Conservation (phyloP, 1,284 basidiomycete genomes). For the Boletus albobrunnescens region DNA sequence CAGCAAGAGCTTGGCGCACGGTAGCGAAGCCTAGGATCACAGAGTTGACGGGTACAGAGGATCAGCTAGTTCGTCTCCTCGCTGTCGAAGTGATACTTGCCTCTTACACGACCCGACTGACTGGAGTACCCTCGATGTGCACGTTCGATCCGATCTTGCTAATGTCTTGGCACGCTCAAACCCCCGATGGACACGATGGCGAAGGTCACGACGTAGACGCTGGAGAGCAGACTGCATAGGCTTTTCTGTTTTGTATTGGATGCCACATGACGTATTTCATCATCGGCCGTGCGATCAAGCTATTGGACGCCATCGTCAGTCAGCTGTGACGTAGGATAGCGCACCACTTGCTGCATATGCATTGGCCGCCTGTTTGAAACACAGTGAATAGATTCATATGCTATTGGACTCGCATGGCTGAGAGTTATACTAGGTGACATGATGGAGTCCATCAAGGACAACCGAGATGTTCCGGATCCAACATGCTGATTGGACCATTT, state of each 20-base stretch:
- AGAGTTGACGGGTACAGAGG: conserved; percentile 12
- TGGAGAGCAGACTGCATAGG: conserved; percentile 7
- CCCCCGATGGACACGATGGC: background rate
- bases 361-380: background rate
- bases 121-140: background rate
- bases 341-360: conserved; percentile 12
- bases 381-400: conserved; percentile 6
- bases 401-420: background rate
- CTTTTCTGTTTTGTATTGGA: conserved; percentile 22
- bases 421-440: conserved; percentile 18
- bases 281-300: background rate
- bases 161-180: conserved; percentile 7
- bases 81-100: conserved; percentile 20
- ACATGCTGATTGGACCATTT: conserved; percentile 26
- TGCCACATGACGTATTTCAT: background rate
- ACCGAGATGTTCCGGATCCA: conserved; percentile 9
- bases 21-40: conserved; percentile 11
- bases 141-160: conserved; percentile 19
- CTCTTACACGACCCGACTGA: conserved; percentile 4
- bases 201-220: background rate
- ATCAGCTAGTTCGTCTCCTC: conserved; percentile 18
- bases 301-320: conserved; percentile 4
- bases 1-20: conserved; percentile 9
- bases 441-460: conserved; percentile 5
- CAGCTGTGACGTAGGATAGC: conserved; percentile 9